Conservation (phyloP, 441 rosid genomes). For the Populus hybrid region DNA sequence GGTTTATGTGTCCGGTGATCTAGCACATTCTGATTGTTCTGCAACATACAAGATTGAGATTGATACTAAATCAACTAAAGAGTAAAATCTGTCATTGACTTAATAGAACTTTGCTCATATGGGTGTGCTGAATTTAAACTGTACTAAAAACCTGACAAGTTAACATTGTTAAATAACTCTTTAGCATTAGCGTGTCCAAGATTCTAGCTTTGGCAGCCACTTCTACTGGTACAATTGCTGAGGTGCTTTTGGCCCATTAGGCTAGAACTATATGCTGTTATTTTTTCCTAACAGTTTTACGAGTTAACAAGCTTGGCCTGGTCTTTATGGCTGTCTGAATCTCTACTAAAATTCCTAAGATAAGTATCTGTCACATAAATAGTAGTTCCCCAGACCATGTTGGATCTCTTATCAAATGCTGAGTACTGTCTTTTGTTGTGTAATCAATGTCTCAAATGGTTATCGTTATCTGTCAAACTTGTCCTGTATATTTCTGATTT, state of each 20-base stretch:
- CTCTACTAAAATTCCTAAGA: neutral
- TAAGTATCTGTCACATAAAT: neutral
- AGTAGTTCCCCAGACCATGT: neutral
- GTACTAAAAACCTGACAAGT: neutral
- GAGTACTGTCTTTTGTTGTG: neutral
- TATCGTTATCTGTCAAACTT: neutral
- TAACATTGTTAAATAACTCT: neutral
- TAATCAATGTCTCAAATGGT: neutral
- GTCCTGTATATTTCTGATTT: neutral
- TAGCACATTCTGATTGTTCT: neutral
- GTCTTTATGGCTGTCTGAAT: neutral
- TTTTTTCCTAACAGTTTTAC: neutral
- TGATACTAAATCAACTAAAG: neutral
- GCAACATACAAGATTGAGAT: neutral
- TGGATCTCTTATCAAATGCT: neutral
- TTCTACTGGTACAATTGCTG: neutral
- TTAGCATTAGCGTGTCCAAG: neutral
- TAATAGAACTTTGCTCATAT: too few relatives aligned
- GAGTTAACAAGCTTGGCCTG: neutral
- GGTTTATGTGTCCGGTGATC: neutral
- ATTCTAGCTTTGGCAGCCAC: neutral
- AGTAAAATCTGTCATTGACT: neutral
- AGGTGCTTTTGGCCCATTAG: slow-evolving; percentile 3
- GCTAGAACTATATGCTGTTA: neutral
- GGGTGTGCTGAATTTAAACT: neutral